phyloP scores from a whole-genome alignment of 1,139 yeast species.

The Pichia sp. region DNA sequence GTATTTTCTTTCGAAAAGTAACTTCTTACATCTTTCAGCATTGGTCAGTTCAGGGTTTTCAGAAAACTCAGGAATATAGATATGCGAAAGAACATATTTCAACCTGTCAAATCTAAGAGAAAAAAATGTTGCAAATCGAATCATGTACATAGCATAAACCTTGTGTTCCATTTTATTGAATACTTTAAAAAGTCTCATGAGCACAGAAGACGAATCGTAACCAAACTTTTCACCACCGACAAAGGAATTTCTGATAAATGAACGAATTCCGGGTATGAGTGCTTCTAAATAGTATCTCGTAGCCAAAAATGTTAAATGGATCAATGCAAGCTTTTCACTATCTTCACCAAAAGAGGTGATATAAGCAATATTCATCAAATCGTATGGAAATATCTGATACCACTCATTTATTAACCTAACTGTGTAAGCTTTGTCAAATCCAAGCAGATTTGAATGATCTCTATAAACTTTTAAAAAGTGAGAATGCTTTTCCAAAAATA shows the following conservation, averaged over 20 bases:
- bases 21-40: slow-evolving; percentile 5
- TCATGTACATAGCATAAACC: slow-evolving; percentile 9
- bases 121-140: slow-evolving; percentile 11
- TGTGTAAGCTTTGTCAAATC: slow-evolving; percentile 10
- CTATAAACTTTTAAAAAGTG: background rate
- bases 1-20: slow-evolving; percentile 4
- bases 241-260: slow-evolving; percentile 11
- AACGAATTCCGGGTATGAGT: slow-evolving; percentile 8
- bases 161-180: slow-evolving; percentile 3
- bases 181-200: slow-evolving; percentile 4
- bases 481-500: slow-evolving; percentile 8
- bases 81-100: background rate
- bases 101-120: slow-evolving; percentile 3
- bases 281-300: slow-evolving; percentile 8
- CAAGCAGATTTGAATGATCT: slow-evolving; percentile 4
- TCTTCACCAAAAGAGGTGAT: background rate
- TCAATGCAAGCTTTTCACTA: slow-evolving; percentile 1
- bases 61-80: slow-evolving; percentile 7
- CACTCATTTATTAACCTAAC: slow-evolving; percentile 13
- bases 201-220: background rate
- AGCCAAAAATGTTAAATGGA: slow-evolving; percentile 10
- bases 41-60: background rate
- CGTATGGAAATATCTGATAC: slow-evolving; percentile 13
- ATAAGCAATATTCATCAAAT: slow-evolving; percentile 5
- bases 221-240: slow-evolving; percentile 12